Evolutionary conservation across 1,284 basidiomycete species (phyloP).

Genomic region (Termitomyces sp.): DNA sequence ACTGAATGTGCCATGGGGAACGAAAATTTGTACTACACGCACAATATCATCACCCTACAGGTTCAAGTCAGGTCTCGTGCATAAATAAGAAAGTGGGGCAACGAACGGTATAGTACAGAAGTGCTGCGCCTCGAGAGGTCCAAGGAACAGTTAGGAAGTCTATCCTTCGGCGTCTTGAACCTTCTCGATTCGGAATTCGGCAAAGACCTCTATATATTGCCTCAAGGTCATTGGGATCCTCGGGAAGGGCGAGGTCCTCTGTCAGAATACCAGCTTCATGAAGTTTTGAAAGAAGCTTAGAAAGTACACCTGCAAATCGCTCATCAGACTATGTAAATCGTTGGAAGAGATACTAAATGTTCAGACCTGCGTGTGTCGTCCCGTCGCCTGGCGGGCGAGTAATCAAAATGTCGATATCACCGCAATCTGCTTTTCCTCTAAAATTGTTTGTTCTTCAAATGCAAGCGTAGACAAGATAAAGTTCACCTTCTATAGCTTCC

Average conservation of each 20-base stretch:
- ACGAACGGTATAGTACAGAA: constrained; percentile 84
- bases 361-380: constrained; percentile 60
- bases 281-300: constrained; percentile 54
- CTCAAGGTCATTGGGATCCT: constrained; percentile 63
- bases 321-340: constrained; percentile 6
- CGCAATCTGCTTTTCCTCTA: constrained; percentile 75
- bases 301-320: constrained; percentile 47
- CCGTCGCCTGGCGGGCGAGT: constrained; percentile 73
- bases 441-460: background rate
- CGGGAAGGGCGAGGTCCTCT: constrained; percentile 71
- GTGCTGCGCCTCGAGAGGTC: constrained; percentile 72
- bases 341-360: background rate
- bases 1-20: background rate
- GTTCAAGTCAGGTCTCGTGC: background rate
- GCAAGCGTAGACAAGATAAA: background rate
- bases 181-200: constrained; percentile 33
- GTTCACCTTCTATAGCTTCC: constrained; percentile 77
- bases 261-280: constrained; percentile 59
- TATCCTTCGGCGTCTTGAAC: constrained; percentile 63
- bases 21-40: constrained; percentile 21
- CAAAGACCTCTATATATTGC: constrained; percentile 80
- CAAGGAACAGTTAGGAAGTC: constrained; percentile 81
- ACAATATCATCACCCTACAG: constrained; percentile 78
- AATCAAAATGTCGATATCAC: constrained; percentile 88
- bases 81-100: background rate